Evolutionary conservation across 2,329 filamentous ascomycete species (phyloP), one percentile per base, ranked within the genome.

Genomic region (Calonectria ilicicola): DNA sequence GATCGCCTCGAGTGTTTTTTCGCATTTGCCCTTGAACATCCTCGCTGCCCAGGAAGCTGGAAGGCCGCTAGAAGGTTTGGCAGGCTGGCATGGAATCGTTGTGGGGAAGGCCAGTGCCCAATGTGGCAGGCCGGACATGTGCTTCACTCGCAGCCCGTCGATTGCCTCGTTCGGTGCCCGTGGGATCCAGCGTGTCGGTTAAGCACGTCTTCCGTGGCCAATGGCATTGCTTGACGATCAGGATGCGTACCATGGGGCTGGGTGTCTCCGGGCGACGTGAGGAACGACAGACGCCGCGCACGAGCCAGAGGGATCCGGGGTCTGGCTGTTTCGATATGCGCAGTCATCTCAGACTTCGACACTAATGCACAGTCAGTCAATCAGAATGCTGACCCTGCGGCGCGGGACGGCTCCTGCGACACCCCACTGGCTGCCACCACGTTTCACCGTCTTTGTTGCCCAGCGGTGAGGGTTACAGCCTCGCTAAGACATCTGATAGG

Each of bases 11-110:
- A 47, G 44, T 47, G n/a, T 47, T 47, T 47, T 47, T 47, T 47
- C 44, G 44, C 44, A 47, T 47, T 23, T 21, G 12, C 14, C 53
- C 35, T n/a, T 10, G 35, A 60, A 32, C 23, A 40, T 40, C 38
- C 38, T 60, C 53, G 53, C 29, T 9, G 44, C 21, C 53, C 21
- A 27, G 38, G 23, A 60, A 32, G 35, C 53, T 60, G 53, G 53
- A 60, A 60, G 38, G 53, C 53, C 53, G 53, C 53, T 60, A 60
- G 53, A 60, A 60, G 53, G 53, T 60, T 60, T 60, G 53, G 53
- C 53, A 60, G 38, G 38, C 38, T 60, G 53, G 32, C 32, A 38
- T 60, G 53, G 53, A 60, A 60, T 60, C 53, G 14, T 10, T 38
- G 53, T 40, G 32, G 53, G 14, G 53, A 8, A 35, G 10, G 17